Conservation (phyloP, 2,329 filamentous ascomycete species). For the Ophiobolus disseminans region DNA sequence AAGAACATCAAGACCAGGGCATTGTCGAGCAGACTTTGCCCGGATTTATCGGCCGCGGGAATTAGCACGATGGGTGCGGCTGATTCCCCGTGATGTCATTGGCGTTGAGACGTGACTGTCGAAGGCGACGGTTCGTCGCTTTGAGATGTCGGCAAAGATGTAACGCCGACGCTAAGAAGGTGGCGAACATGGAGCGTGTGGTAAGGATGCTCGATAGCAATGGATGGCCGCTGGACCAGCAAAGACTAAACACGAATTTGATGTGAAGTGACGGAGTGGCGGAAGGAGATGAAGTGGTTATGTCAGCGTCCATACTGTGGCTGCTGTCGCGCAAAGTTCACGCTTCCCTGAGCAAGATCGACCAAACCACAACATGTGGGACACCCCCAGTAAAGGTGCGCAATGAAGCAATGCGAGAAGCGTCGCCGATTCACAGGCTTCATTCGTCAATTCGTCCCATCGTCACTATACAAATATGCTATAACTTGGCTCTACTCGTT, state of each 20-base stretch:
- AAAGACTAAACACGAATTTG: no score
- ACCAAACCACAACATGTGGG: no score
- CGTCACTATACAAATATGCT: conserved; percentile 16
- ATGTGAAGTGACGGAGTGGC: no score
- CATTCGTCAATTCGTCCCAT: conserved; percentile 8
- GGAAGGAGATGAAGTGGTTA: no score
- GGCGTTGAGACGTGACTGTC: background rate
- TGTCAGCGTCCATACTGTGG: no score
- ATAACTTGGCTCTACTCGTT: conserved; percentile 6
- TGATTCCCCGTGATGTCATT: background rate
- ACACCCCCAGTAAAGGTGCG: no score
- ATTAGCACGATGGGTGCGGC: background rate
- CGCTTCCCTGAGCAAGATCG: no score
- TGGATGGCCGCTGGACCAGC: no score
- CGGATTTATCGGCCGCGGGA: conserved; percentile 2
- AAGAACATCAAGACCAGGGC: background rate
- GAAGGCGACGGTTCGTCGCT: conserved; percentile 1
- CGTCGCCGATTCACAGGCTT: no score
- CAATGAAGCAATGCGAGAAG: no score
- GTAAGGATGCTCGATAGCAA: no score
- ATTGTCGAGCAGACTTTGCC: background rate
- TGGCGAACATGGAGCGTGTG: background rate
- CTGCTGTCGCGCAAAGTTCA: no score
- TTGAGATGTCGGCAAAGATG: conserved; percentile 5
- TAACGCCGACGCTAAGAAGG: background rate